Evolutionary conservation across 805 yeast species (phyloP).

Genomic region (Monosporozyma servazzii): DNA sequence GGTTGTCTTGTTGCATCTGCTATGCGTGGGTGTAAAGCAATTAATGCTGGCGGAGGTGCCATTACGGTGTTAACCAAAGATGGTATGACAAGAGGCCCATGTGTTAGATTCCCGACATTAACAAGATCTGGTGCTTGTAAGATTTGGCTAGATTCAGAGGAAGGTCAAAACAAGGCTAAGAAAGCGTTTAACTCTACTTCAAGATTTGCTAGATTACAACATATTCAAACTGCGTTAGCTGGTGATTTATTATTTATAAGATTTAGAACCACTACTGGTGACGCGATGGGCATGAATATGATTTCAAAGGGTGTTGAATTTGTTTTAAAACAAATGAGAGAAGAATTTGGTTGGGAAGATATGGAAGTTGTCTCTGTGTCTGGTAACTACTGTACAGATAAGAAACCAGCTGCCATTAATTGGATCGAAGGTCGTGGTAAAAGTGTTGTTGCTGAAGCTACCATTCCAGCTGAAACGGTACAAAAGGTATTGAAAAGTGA

Average conservation of each 20-base stretch:
- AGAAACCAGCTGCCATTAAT: constrained; percentile 95
- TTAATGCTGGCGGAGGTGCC: constrained; percentile 96
- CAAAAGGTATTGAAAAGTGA: constrained; percentile 78
- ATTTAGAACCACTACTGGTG: constrained; percentile 97
- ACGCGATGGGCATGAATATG: constrained; percentile 99
- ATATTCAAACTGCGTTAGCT: constrained; percentile 87
- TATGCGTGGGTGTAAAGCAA: constrained; percentile 98
- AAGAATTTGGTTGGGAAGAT: constrained; percentile 85
- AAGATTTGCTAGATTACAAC: constrained; percentile 90
- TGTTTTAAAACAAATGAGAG: constrained; percentile 75
- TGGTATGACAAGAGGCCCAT: constrained; percentile 99
- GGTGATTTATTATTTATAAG: constrained; percentile 84
- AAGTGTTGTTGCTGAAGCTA: constrained; percentile 93
- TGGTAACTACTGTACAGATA: constrained; percentile 96
- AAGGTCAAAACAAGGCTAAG: constrained; percentile 75
- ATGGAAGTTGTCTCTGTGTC: constrained; percentile 90
- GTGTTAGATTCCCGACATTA: constrained; percentile 80
- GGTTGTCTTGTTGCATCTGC: constrained; percentile 98
- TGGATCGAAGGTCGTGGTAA: constrained; percentile 99
- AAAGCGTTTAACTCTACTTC: constrained; percentile 94
- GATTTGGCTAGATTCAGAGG: constrained; percentile 91
- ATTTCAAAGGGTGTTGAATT: constrained; percentile 95
- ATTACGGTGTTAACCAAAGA: constrained; percentile 85
- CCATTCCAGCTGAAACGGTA: constrained; percentile 75
- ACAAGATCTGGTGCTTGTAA: constrained; percentile 90